Evolutionary conservation across 352 stramenopile species (phyloP).

Genomic region (Globisporangium polare): DNA sequence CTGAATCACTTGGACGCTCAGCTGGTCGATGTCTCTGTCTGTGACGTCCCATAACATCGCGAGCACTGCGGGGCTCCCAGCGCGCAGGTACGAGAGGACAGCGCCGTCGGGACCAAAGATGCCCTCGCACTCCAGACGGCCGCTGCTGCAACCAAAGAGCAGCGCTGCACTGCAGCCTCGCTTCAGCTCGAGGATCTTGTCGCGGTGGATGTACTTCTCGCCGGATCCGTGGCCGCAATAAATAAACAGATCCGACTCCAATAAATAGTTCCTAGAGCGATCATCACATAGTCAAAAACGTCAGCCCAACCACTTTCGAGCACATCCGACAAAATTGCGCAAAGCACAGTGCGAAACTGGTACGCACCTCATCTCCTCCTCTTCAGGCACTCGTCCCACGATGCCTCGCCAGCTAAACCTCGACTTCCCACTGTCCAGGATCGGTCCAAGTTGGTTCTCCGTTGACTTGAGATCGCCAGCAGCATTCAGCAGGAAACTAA

Average conservation of each 20-base stretch:
- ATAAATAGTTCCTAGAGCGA: constrained; percentile 37
- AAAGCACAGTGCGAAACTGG: neutral
- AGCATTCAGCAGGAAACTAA: constrained; percentile 73
- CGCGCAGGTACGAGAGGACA: constrained; percentile 91
- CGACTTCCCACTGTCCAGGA: constrained; percentile 31
- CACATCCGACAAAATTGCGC: neutral
- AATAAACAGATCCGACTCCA: constrained; percentile 88
- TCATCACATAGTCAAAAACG: neutral
- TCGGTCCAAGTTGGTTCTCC: constrained; percentile 47
- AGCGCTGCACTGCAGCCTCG: constrained; percentile 78
- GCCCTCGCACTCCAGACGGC: constrained; percentile 76
- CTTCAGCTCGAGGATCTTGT: constrained; percentile 60
- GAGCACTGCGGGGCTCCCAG: constrained; percentile 92
- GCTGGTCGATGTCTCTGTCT: constrained; percentile 97
- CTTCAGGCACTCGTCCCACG: constrained; percentile 41
- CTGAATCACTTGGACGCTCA: constrained; percentile 61
- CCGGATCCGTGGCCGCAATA: constrained; percentile 98
- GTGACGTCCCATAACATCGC: constrained; percentile 99
- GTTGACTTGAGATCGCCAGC: constrained; percentile 67
- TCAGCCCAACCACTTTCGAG: neutral
- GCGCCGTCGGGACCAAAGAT: constrained; percentile 94
- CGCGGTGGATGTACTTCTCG: constrained; percentile 88
- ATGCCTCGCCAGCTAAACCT: constrained; percentile 51
- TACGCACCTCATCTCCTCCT: constrained; percentile 47
- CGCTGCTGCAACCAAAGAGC: constrained; percentile 98